Evolutionary conservation across 73 alveolate species (phyloP).

Genomic region (Tetrahymena malaccensis): DNA sequence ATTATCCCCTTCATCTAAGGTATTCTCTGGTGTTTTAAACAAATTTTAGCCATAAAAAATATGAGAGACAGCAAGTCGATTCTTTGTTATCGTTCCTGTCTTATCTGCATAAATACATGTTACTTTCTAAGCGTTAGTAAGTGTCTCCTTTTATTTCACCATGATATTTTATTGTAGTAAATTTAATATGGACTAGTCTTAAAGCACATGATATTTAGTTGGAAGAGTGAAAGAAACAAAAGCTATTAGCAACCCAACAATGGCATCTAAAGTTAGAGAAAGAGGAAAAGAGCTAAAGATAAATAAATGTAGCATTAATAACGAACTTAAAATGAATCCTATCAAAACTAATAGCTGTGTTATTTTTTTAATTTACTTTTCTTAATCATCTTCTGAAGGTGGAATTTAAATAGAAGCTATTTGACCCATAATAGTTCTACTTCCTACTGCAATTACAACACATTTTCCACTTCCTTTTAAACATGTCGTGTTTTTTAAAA

Average conservation of each 20-base stretch:
- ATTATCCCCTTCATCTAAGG: neutral
- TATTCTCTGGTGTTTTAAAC: neutral
- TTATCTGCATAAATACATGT: conserved; percentile 53
- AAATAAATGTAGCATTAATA: neutral
- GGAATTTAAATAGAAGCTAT: neutral
- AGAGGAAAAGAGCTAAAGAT: neutral
- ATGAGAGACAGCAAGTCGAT: conserved; percentile 46
- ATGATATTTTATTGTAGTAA: neutral
- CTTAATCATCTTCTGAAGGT: neutral
- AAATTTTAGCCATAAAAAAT: conserved; percentile 48
- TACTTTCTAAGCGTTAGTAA: neutral
- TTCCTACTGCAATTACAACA: neutral
- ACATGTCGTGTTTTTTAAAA: neutral
- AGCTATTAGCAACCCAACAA: neutral
- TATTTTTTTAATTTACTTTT: neutral
- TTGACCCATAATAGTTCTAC: neutral
- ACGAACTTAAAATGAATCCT: neutral
- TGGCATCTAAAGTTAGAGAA: neutral
- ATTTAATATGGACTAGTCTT: neutral
- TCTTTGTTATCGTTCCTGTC: conserved; percentile 59
- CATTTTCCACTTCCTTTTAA: neutral
- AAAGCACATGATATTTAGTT: neutral
- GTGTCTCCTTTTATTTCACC: neutral
- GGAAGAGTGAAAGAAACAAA: neutral
- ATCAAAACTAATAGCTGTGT: neutral